These are phyloP conservation scores for Calonectria hongkongensis DNA, from an alignment of 2,329 filamentous ascomycete genomes.

Conservation along the genomic window DNA sequence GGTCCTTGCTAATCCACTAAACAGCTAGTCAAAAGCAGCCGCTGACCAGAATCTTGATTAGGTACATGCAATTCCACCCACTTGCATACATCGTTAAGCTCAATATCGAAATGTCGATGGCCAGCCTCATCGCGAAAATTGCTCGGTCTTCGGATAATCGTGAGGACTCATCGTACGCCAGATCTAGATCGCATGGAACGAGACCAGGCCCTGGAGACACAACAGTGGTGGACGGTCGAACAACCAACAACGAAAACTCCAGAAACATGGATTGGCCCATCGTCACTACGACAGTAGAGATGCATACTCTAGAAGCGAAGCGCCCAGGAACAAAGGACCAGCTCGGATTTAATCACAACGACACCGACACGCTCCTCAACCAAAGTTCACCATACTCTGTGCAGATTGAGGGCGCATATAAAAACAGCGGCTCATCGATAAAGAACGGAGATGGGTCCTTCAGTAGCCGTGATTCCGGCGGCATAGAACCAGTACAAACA, in stretches of 20 bases:
- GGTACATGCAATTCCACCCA: conserved; percentile 70
- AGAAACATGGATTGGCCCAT: conserved; percentile 32
- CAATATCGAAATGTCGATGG: conserved; percentile 74
- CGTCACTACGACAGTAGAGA: conserved; percentile 39
- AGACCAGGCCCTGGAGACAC: conserved; percentile 18
- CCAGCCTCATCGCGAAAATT: conserved; percentile 68
- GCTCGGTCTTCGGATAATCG: conserved; percentile 42
- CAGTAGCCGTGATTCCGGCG: conserved; percentile 31
- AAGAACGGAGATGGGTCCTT: conserved; percentile 31
- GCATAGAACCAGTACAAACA: conserved; percentile 28
- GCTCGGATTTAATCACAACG: conserved; percentile 37
- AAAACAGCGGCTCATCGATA: conserved; percentile 3
- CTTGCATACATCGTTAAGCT: conserved; percentile 73
- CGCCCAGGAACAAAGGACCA: conserved; percentile 3
- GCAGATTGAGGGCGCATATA: conserved; percentile 32
- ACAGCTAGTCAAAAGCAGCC: background rate
- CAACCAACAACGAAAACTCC: background rate
- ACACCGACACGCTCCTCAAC: conserved; percentile 34
- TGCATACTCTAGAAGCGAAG: conserved; percentile 34
- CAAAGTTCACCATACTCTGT: conserved; percentile 34
- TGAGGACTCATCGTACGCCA: conserved; percentile 20
- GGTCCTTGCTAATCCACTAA: background rate
- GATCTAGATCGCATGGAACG: conserved; percentile 31
- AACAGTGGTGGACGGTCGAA: conserved; percentile 8
- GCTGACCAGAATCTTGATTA: conserved; percentile 22